Base-by-base conservation (phyloP, 768 basidiomycete genomes). In the Suillus sp. region DNA sequence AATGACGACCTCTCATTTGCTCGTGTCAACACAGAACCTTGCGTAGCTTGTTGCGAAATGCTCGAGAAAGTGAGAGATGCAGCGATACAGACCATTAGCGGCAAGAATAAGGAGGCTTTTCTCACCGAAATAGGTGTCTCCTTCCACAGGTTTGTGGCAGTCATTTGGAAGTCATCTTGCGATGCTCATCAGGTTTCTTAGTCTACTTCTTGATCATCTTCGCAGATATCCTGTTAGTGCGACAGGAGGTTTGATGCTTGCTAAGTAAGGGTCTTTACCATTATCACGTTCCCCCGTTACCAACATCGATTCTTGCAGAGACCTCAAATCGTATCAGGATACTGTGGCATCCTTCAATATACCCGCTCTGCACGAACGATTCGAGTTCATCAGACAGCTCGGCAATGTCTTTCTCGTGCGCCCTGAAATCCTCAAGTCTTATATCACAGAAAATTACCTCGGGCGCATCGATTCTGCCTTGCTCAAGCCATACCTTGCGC, bases 401-500 rank as follows among this genome's bases (percentile, higher is more conserved):
- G 97, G 96, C 67, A 96, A 99, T 71, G 84, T 96, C 66, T 99
- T 98, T 83, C 90, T 99, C 66, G 92, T 99, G 56, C 93, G 90
- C 60, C 96, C 96, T 8, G 95, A 98, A 66, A 93, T 96, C 63
- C 84, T 99, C 67, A 93, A 91, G 68, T 93, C 95, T 4, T 99
- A 97, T 78, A 95, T 99, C 74, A 92, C 90, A 11, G 96, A 97
- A 71, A 91, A 90, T 62, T 93, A 95, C 74, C 88, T 99, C 16
- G 95, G 95, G 10, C 86, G 94, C 20, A 95, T 99, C 68, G 96
- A 99, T 67, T 78, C 92, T 3, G 82, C 82, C 20, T 83, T 99
- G 16, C 84, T 99, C 43, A 89, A 90, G 64, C 97, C 96, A 1
- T 99, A 97, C 72, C 84, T 99, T 13, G 86, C 89, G 43, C 88